These are phyloP conservation scores for Entoloma clypeatum DNA, from an alignment of 1,284 basidiomycete genomes.

Conservation along the genomic window DNA sequence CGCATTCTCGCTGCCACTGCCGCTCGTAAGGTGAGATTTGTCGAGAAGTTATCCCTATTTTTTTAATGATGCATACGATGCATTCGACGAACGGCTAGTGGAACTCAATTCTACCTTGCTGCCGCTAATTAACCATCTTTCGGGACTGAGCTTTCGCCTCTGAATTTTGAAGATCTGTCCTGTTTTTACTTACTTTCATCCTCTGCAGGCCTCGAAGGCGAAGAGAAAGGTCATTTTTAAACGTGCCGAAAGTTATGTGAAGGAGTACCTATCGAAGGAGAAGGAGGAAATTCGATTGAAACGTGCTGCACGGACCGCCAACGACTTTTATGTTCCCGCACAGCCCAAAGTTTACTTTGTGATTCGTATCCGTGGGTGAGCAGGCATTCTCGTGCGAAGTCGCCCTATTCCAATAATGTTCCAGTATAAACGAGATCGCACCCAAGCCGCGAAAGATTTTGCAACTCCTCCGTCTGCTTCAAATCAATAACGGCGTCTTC, in stretches of 20 bases:
- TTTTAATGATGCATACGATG: constrained; percentile 80
- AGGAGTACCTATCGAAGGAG: constrained; percentile 93
- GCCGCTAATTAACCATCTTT: constrained; percentile 95
- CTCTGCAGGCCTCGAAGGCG: constrained; percentile 72
- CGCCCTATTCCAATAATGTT: constrained; percentile 2
- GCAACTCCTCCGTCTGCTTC: constrained; percentile 96
- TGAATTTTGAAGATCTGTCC: constrained; percentile 6
- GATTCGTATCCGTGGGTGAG: constrained; percentile 91
- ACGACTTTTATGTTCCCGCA: constrained; percentile 97
- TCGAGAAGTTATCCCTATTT: constrained; percentile 19
- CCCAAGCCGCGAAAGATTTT: constrained; percentile 99
- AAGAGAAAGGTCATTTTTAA: constrained; percentile 99
- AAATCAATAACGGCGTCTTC: constrained; percentile 99
- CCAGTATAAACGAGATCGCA: constrained; percentile 98
- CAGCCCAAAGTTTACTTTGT: constrained; percentile 99
- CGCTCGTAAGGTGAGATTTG: constrained; percentile 83
- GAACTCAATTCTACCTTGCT: constrained; percentile 55
- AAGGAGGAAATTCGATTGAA: constrained; percentile 96
- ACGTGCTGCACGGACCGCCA: constrained; percentile 87
- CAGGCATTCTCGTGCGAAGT: constrained; percentile 18
- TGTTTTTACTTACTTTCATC: constrained; percentile 13
- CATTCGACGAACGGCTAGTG: constrained; percentile 70
- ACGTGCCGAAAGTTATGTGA: constrained; percentile 97
- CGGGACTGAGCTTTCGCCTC: constrained; percentile 68
- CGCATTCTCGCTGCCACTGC: constrained; percentile 83